Evolutionary conservation across 352 stramenopile genomes (phyloP).

Genomic region (Pythium sukuiense): DNA sequence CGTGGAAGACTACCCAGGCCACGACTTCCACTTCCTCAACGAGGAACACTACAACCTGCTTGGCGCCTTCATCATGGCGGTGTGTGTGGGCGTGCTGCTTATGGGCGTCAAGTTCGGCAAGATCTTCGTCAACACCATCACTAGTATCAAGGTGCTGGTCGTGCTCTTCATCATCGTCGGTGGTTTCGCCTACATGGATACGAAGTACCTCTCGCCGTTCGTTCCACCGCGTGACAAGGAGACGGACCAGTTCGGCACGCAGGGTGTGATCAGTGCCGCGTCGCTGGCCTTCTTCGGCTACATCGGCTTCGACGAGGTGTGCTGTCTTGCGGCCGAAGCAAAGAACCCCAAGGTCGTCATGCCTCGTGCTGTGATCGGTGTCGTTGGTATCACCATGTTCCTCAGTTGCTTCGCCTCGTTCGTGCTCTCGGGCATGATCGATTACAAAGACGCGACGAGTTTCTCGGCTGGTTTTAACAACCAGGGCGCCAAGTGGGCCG

Average conservation of each 20-base stretch:
- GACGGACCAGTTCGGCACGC: constrained; percentile 33
- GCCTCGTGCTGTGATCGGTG: constrained; percentile 79
- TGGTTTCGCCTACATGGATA: constrained; percentile 82
- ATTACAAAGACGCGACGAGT: constrained; percentile 24
- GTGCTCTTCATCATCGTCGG: constrained; percentile 92
- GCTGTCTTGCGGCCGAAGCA: constrained; percentile 83
- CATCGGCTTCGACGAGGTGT: constrained; percentile 96
- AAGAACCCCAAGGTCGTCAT: constrained; percentile 80
- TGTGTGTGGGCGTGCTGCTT: constrained; percentile 73
- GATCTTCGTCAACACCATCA: constrained; percentile 88
- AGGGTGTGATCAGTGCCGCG: constrained; percentile 75
- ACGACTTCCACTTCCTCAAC: constrained; percentile 58
- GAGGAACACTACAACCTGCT: constrained; percentile 58
- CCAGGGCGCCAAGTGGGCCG: constrained; percentile 42
- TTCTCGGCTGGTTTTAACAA: constrained; percentile 50
- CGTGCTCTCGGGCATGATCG: constrained; percentile 82
- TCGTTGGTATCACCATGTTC: constrained; percentile 75
- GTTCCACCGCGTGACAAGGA: constrained; percentile 45
- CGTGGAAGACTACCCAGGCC: constrained; percentile 37
- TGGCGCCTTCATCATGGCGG: constrained; percentile 66
- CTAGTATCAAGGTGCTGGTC: constrained; percentile 75
- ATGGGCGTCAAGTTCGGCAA: constrained; percentile 88
- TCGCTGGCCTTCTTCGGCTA: constrained; percentile 93
- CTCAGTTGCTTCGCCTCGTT: constrained; percentile 78
- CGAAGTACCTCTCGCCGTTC: constrained; percentile 84